Evolutionary conservation across 1,139 yeast genomes (phyloP).

Genomic region (Lodderomyces jiufengensis): DNA sequence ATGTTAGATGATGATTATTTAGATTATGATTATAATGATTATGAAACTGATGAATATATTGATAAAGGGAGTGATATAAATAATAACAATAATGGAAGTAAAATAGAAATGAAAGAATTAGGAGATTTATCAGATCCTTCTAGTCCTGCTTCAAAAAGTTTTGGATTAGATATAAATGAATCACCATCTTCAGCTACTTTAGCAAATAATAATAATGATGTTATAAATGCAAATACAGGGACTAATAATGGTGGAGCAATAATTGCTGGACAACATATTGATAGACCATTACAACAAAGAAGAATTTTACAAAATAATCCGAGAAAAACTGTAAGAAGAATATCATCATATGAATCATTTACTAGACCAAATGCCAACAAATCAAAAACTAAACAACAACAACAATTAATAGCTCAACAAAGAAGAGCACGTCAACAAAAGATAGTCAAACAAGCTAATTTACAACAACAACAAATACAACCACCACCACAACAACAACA

Average conservation of each 20-base stretch:
- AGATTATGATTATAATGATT: slow-evolving; percentile 19
- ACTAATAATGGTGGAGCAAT: slow-evolving; percentile 1
- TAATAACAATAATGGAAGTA: not conserved
- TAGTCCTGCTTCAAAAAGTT: too few relatives aligned
- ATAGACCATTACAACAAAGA: slow-evolving; percentile 6
- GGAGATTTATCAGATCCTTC: not conserved
- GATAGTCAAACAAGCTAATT: slow-evolving; percentile 14
- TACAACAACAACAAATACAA: slow-evolving; percentile 13
- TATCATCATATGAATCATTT: slow-evolving; percentile 46
- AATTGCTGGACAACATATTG: not conserved
- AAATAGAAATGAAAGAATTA: not conserved
- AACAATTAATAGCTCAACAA: slow-evolving; percentile 11
- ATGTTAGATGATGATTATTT: slow-evolving; percentile 24
- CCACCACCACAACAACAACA: slow-evolving; percentile 12
- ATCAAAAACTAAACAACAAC: slow-evolving; percentile 13
- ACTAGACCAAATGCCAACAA: slow-evolving; percentile 29
- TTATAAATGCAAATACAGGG: slow-evolving; percentile 1
- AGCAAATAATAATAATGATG: not conserved
- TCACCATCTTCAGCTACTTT: too few relatives aligned
- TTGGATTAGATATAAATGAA: too few relatives aligned
- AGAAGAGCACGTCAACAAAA: slow-evolving; percentile 23
- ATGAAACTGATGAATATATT: slow-evolving; percentile 15
- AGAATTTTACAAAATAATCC: slow-evolving; percentile 6
- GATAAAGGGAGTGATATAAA: not conserved
- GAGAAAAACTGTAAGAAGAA: slow-evolving; percentile 22